These are phyloP conservation scores for Eruca vesicaria DNA, from an alignment of 441 rosid species.

Conservation along the genomic window DNA sequence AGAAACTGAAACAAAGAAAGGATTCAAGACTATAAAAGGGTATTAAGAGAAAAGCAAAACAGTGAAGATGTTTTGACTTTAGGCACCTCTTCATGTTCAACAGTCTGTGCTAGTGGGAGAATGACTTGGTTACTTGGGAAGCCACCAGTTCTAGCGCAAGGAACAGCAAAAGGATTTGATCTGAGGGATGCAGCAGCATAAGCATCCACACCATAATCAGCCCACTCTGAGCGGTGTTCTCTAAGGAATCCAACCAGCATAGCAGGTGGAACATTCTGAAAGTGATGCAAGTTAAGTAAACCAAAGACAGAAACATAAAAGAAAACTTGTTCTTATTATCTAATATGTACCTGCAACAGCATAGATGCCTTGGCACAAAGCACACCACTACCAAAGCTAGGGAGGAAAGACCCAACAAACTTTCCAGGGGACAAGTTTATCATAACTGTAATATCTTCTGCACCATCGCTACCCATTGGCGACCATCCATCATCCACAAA, in stretches of 20 bases:
- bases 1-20: slow-evolving; percentile 46
- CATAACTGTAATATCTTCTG: slow-evolving; percentile 74
- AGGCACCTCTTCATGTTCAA: slow-evolving; percentile 90
- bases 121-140: slow-evolving; percentile 87
- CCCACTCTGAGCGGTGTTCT: slow-evolving; percentile 98
- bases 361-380: slow-evolving; percentile 92
- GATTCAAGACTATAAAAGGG: not conserved
- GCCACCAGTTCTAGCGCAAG: slow-evolving; percentile 76
- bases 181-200: slow-evolving; percentile 83
- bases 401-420: slow-evolving; percentile 63
- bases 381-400: slow-evolving; percentile 81
- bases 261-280: slow-evolving; percentile 83
- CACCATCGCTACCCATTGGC: slow-evolving; percentile 71
- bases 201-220: slow-evolving; percentile 86
- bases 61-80: not conserved
- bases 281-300: slow-evolving; percentile 8
- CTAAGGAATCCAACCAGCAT: slow-evolving; percentile 82
- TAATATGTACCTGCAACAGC: slow-evolving; percentile 70
- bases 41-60: not conserved
- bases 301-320: not conserved
- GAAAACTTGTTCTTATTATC: not conserved
- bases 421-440: slow-evolving; percentile 75
- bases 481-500: slow-evolving; percentile 95
- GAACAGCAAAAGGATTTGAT: slow-evolving; percentile 74
- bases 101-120: slow-evolving; percentile 86